Evolutionary conservation across 2,329 filamentous ascomycete genomes (phyloP), one percentile per base, ranked within the genome.

Genomic region (Raffaelea ambrosiae): DNA sequence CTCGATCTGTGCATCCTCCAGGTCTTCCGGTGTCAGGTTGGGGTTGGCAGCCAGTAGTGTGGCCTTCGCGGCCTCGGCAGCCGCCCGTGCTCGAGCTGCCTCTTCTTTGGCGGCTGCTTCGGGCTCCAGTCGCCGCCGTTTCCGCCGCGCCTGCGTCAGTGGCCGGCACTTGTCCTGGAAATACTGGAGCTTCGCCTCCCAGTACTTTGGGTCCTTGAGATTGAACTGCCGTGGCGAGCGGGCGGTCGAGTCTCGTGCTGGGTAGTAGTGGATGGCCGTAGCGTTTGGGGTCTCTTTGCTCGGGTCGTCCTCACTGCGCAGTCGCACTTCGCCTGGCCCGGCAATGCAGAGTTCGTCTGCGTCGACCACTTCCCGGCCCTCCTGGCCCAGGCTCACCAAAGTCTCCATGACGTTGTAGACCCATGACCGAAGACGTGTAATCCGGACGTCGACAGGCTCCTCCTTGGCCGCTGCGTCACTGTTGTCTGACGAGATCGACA

Each of bases 391-490:
- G 20, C 36, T 46, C 4, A 39, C 29, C 18, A 52, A 44, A 3
- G 48, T 48, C 26, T 48, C 36, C 50, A 54, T 50, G 7, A 44
- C 50, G 18, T 48, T 48, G 41, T 52, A 52, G 2, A 50, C 46
- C 46, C 48, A 49, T 3, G 33, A 19, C n/a, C 42, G 40, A 8
- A 50, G 46, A 7, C 48, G 48, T 8, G 19, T 44, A 20, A 53
- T 26, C 4, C 36, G 41, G 8, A n/a, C 43, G 9, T 35, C 42
- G 3, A n/a, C 20, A 2, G 44, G 13, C 31, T 43, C 18, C 1
- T 40, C 42, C 1, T 18, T 41, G 4, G 23, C 46, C 11, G n/a
- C 41, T 9, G 35, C 35, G 5, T 5, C 35, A 19, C 16, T n/a
- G 19, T 41, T 26, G 14, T 38, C 38, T 18, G 41, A 35, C 22